A percentile compares a stretch with the other conserved stretches of the same genome.
Evolutionary conservation across 352 stramenopile species (phyloP).

Genomic region (Phytopythium boreale): DNA sequence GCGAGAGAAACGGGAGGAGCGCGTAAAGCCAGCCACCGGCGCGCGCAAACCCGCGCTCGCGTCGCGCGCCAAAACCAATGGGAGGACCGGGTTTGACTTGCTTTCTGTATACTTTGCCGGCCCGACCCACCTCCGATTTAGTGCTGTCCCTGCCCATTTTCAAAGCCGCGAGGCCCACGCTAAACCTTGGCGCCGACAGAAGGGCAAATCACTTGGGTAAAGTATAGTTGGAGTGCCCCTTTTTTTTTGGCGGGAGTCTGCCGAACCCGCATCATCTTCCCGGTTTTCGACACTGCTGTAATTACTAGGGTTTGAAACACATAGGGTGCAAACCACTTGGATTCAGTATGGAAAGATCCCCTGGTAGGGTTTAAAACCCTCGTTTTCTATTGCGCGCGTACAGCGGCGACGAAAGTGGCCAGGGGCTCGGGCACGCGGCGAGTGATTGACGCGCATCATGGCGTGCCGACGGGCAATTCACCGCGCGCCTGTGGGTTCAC

Average conservation of each 20-base stretch:
- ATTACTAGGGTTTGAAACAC: neutral
- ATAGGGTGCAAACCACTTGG: neutral
- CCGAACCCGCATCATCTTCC: neutral
- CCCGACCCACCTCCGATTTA: neutral
- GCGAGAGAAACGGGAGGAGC: neutral
- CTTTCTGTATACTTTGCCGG: neutral
- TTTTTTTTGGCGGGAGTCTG: slow-evolving; percentile 3
- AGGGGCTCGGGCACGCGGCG: neutral
- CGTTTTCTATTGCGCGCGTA: neutral
- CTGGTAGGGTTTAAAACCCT: neutral
- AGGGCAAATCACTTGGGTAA: neutral
- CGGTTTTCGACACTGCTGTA: neutral
- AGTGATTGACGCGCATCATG: neutral
- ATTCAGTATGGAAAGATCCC: neutral
- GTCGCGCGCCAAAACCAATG: neutral
- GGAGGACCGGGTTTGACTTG: neutral
- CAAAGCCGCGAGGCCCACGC: neutral
- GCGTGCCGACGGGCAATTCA: neutral
- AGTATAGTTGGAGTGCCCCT: neutral
- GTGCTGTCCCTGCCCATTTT: neutral
- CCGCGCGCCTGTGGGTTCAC: neutral
- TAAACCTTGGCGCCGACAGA: neutral
- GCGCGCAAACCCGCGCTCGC: neutral
- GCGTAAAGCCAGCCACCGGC: slow-evolving; percentile 1
- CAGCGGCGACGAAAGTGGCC: neutral